Percentiles rank a stretch among this genome's conserved stretches.
Evolutionary conservation across 2,329 filamentous ascomycete genomes (phyloP).

Genomic region (Apiospora malaysiana): DNA sequence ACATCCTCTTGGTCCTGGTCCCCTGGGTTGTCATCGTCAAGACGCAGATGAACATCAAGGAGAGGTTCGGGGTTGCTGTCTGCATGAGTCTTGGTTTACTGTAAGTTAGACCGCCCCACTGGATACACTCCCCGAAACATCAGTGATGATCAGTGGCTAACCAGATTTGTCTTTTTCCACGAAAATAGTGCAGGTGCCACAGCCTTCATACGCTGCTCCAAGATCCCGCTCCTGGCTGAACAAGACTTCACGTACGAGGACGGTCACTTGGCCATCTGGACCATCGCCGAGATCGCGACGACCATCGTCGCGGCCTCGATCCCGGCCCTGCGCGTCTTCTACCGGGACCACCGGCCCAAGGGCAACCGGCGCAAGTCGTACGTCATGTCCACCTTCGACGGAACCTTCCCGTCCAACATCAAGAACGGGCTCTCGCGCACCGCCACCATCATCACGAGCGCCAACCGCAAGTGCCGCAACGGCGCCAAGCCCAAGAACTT

Average conservation of each 20-base stretch:
- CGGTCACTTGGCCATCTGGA: conserved; percentile 35
- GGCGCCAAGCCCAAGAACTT: background rate
- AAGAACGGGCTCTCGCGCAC: conserved; percentile 9
- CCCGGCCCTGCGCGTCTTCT: conserved; percentile 35
- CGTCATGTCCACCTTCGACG: conserved; percentile 15
- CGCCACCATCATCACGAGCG: conserved; percentile 17
- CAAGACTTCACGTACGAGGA: conserved; percentile 26
- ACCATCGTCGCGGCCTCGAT: conserved; percentile 44
- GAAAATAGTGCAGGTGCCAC: conserved; percentile 29
- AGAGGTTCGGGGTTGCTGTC: conserved; percentile 43
- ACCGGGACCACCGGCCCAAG: background rate
- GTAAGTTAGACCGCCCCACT: conserved; percentile 26
- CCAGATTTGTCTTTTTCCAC: background rate
- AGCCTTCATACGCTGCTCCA: conserved; percentile 28
- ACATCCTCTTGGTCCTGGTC: conserved; percentile 44
- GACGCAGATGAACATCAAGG: conserved; percentile 43
- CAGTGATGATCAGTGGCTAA: background rate
- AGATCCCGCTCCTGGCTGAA: conserved; percentile 25
- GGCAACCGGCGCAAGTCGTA: background rate
- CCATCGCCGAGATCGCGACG: conserved; percentile 40
- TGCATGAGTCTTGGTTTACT: conserved; percentile 45
- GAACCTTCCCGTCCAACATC: background rate
- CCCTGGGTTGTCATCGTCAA: conserved; percentile 45
- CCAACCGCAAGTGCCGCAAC: background rate
- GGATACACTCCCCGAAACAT: background rate